Percentiles rank a stretch among this genome's conserved stretches.
Conservation (phyloP, 2,329 filamentous ascomycete species). For the Hirsutella rhossiliensis region DNA sequence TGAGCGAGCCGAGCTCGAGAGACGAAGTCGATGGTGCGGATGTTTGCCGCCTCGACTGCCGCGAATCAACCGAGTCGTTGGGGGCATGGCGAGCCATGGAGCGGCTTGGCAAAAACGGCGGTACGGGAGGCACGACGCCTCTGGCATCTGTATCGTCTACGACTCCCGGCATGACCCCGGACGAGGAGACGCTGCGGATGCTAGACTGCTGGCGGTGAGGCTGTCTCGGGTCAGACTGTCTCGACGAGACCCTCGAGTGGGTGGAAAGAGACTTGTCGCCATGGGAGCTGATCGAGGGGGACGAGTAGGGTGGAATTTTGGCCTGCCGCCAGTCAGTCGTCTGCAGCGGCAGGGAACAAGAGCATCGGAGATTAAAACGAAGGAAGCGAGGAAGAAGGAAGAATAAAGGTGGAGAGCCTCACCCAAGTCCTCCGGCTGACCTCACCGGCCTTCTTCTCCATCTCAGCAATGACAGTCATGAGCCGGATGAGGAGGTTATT, state of each 20-base stretch:
- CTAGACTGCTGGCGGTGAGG: slow-evolving; percentile 4
- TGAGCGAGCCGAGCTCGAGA: background rate
- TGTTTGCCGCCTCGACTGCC: background rate
- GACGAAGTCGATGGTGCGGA: background rate
- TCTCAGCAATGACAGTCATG: slow-evolving; percentile 67
- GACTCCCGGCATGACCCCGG: slow-evolving; percentile 3
- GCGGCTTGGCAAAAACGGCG: slow-evolving; percentile 8
- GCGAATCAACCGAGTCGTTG: background rate
- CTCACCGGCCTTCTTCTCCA: slow-evolving; percentile 73
- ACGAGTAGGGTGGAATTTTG: slow-evolving; percentile 10
- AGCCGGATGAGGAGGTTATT: slow-evolving; percentile 60
- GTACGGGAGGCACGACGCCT: slow-evolving; percentile 10
- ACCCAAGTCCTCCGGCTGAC: slow-evolving; percentile 70
- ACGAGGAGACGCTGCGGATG: slow-evolving; percentile 7
- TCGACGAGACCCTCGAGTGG: slow-evolving; percentile 3
- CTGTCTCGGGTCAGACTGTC: background rate
- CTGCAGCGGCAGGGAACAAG: background rate
- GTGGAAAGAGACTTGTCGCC: slow-evolving; percentile 1
- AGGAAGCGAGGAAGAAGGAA: background rate
- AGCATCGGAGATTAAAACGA: background rate
- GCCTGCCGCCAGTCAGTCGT: slow-evolving; percentile 5
- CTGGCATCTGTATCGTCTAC: slow-evolving; percentile 7
- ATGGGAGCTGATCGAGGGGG: slow-evolving; percentile 2
- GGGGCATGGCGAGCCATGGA: slow-evolving; percentile 4
- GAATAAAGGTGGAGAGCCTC: slow-evolving; percentile 18